Percentiles rank a stretch among this genome's conserved stretches.
Evolutionary conservation across 768 basidiomycete genomes (phyloP).

Genomic region (Mycena haematopus): DNA sequence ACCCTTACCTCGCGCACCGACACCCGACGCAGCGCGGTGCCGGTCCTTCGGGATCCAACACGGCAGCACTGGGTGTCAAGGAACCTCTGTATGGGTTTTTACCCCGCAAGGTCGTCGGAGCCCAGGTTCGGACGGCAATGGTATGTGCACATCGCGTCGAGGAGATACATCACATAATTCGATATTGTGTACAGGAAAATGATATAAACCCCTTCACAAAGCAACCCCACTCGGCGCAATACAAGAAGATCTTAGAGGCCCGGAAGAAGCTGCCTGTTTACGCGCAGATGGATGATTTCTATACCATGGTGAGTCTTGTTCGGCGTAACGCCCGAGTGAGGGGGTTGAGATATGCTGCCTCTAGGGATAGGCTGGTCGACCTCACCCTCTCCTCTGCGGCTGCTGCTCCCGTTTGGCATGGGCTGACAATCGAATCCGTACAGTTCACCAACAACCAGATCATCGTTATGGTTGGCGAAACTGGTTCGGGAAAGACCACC

Average conservation of each 20-base stretch:
- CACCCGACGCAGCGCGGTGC: conserved; percentile 42
- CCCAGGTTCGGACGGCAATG: conserved; percentile 73
- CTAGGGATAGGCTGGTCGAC: conserved; percentile 42
- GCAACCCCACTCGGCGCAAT: conserved; percentile 73
- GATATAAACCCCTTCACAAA: conserved; percentile 91
- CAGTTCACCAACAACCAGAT: conserved; percentile 85
- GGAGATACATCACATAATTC: not conserved
- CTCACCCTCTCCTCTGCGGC: conserved; percentile 36
- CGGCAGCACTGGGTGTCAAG: conserved; percentile 37
- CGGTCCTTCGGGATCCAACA: conserved; percentile 29
- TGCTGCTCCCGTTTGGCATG: conserved; percentile 29
- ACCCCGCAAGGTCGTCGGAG: conserved; percentile 68
- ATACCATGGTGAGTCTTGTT: conserved; percentile 77
- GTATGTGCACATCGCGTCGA: conserved; percentile 47
- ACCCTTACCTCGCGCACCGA: conserved; percentile 62
- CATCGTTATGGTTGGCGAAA: conserved; percentile 91
- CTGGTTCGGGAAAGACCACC: conserved; percentile 95
- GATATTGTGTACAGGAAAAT: conserved; percentile 58
- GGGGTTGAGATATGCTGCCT: conserved; percentile 53
- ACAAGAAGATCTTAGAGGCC: conserved; percentile 83
- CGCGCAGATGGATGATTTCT: conserved; percentile 92
- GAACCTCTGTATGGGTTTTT: conserved; percentile 79
- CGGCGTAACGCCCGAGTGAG: conserved; percentile 36
- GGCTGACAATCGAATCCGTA: conserved; percentile 35
- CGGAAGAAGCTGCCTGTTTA: conserved; percentile 93